phyloP scores from a whole-genome alignment of 306 rosid genomes.

The Bauhinia variegata region DNA sequence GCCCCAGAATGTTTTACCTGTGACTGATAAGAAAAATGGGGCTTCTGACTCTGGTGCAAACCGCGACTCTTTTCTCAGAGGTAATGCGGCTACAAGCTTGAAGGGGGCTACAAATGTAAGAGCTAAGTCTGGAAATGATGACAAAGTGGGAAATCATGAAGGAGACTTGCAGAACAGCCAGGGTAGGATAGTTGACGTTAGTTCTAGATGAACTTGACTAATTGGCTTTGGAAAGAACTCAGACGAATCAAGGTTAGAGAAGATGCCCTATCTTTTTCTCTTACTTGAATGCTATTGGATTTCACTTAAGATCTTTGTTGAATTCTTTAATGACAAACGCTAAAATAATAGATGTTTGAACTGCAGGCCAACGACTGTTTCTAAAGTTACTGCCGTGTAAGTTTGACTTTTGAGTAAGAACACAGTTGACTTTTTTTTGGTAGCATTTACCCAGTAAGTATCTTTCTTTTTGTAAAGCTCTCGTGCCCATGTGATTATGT shows the following conservation, averaged over 20 bases:
- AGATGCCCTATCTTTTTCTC: not conserved
- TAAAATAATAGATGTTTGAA: not conserved
- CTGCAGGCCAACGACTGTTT: conserved; percentile 5
- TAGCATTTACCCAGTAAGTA: not conserved
- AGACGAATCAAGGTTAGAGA: conserved; percentile 37
- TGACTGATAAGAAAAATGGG: conserved; percentile 21
- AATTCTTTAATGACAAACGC: not conserved
- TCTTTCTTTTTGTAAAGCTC: conserved; percentile 34
- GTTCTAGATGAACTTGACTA: conserved; percentile 27
- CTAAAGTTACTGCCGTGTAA: conserved; percentile 6
- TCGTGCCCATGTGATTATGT: conserved; percentile 24
- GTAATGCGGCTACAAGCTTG: conserved; percentile 27
- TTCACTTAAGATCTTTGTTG: not conserved
- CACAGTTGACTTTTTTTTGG: conserved; percentile 12
- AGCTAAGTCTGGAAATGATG: conserved; percentile 35
- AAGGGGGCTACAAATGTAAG: conserved; percentile 31
- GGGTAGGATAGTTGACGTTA: conserved; percentile 36
- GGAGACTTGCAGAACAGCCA: conserved; percentile 29
- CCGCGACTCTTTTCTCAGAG: conserved; percentile 16
- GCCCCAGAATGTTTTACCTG: conserved; percentile 17
- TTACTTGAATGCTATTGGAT: not conserved
- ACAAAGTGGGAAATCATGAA: conserved; percentile 31
- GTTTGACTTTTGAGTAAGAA: conserved; percentile 21
- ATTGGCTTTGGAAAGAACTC: conserved; percentile 16
- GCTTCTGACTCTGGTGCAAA: conserved; percentile 6